Evolutionary conservation across 768 basidiomycete genomes (phyloP).

Genomic region (Tylopilus sp.): DNA sequence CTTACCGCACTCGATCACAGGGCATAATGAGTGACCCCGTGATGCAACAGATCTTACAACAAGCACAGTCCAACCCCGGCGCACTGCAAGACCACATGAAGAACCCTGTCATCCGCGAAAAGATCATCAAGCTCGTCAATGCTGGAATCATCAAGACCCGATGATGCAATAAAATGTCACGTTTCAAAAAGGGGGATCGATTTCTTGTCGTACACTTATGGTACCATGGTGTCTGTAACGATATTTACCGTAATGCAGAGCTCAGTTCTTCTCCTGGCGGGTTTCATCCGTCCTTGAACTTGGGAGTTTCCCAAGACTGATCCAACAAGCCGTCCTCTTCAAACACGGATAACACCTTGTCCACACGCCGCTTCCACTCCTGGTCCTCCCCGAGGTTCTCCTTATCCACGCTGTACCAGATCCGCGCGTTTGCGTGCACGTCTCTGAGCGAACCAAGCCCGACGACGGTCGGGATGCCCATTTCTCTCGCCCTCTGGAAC

Average conservation of each 20-base stretch:
- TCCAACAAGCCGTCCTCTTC: slow-evolving; percentile 50
- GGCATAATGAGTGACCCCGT: slow-evolving; percentile 85
- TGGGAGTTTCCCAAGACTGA: slow-evolving; percentile 72
- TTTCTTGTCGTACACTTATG: slow-evolving; percentile 18
- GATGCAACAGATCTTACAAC: slow-evolving; percentile 93
- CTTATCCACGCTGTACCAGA: slow-evolving; percentile 61
- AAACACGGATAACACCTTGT: slow-evolving; percentile 42
- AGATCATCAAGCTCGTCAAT: slow-evolving; percentile 87
- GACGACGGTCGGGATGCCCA: slow-evolving; percentile 59
- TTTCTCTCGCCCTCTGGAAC: slow-evolving; percentile 44
- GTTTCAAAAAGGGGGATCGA: slow-evolving; percentile 1
- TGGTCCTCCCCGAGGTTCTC: slow-evolving; percentile 33
- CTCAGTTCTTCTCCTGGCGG: neutral
- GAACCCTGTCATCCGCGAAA: slow-evolving; percentile 74
- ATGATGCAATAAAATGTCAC: slow-evolving; percentile 29
- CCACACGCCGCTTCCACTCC: slow-evolving; percentile 40
- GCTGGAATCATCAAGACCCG: slow-evolving; percentile 92
- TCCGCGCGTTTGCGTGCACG: slow-evolving; percentile 68
- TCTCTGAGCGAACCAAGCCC: slow-evolving; percentile 70
- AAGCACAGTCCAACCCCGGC: slow-evolving; percentile 85
- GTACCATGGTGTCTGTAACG: slow-evolving; percentile 21
- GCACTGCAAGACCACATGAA: slow-evolving; percentile 96
- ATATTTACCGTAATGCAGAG: slow-evolving; percentile 18
- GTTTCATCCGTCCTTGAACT: slow-evolving; percentile 11
- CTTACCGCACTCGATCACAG: slow-evolving; percentile 36